Conservation (phyloP, 2,329 filamentous ascomycete species). For the Stachybotrys chartarum region DNA sequence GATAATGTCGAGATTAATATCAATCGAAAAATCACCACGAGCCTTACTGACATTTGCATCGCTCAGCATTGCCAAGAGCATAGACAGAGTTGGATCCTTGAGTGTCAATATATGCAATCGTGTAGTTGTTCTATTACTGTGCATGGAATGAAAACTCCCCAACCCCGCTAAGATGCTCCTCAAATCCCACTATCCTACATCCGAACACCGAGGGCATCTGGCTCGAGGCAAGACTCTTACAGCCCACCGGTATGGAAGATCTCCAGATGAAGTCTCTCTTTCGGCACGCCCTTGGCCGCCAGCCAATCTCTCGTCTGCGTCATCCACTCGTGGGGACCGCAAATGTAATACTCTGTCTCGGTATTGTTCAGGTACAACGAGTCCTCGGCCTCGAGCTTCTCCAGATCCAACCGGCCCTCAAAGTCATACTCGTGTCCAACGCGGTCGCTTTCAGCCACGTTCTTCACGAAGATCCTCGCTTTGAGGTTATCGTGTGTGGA, state of each 20-base stretch:
- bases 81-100: too few species aligned
- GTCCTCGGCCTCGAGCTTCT: constrained; percentile 40
- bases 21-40: too few species aligned
- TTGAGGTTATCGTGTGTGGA: constrained; percentile 31
- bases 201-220: too few species aligned
- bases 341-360: constrained; percentile 61
- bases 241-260: constrained; percentile 53
- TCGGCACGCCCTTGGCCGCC: constrained; percentile 45
- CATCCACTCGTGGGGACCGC: constrained; percentile 69
- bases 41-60: too few species aligned
- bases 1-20: too few species aligned
- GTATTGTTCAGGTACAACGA: constrained; percentile 49
- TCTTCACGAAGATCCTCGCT: constrained; percentile 50
- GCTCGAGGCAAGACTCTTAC: constrained; percentile 2
- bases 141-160: not conserved
- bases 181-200: not conserved
- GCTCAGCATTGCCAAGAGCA: too few species aligned
- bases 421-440: constrained; percentile 52
- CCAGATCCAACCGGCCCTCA: constrained; percentile 51
- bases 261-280: constrained; percentile 58
- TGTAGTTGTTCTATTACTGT: not conserved
- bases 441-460: constrained; percentile 33
- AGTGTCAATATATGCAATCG: too few species aligned
- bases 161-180: not conserved
- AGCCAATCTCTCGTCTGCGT: constrained; percentile 46